Percentiles rank a stretch among this genome's conserved stretches.
Evolutionary conservation across 2,329 filamentous ascomycete species (phyloP).

Genomic region (Xylariaceae sp.): DNA sequence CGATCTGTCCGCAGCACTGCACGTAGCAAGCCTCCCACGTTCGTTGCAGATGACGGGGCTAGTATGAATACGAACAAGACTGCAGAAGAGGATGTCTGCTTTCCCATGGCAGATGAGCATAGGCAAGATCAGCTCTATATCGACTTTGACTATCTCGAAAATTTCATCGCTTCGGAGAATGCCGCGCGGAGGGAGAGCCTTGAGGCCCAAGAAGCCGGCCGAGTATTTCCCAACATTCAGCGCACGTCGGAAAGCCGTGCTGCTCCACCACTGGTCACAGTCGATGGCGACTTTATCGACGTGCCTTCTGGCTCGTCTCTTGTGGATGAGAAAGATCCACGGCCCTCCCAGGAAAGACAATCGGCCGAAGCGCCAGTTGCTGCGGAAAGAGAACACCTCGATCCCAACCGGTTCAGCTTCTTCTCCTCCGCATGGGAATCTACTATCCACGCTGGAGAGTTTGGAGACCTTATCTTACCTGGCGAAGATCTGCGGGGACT

Average conservation of each 20-base stretch:
- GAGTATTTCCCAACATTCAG: constrained; percentile 57
- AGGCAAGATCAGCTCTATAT: constrained; percentile 69
- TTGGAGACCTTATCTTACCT: constrained; percentile 81
- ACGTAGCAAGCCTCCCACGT: constrained; percentile 46
- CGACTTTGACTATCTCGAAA: constrained; percentile 90
- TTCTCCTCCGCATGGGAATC: constrained; percentile 94
- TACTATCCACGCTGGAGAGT: constrained; percentile 82
- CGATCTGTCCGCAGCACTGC: constrained; percentile 29
- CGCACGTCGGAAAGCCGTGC: constrained; percentile 25
- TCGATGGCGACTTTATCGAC: constrained; percentile 51
- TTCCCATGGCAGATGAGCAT: constrained; percentile 64
- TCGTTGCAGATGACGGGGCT: constrained; percentile 50
- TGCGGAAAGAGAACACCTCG: constrained; percentile 35
- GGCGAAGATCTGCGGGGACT: constrained; percentile 85
- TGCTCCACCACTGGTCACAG: constrained; percentile 33
- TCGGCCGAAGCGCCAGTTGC: constrained; percentile 4
- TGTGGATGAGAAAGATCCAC: constrained; percentile 38
- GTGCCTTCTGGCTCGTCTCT: constrained; percentile 39
- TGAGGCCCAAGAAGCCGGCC: constrained; percentile 36
- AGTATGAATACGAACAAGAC: constrained; percentile 60
- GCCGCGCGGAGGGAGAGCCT: constrained; percentile 42
- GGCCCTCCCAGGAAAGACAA: constrained; percentile 20
- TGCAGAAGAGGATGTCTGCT: constrained; percentile 83
- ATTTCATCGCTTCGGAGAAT: constrained; percentile 65
- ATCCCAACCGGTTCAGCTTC: constrained; percentile 84